phyloP scores from a whole-genome alignment of 1,284 basidiomycete genomes.

The Sphaerobolus stellatus region DNA sequence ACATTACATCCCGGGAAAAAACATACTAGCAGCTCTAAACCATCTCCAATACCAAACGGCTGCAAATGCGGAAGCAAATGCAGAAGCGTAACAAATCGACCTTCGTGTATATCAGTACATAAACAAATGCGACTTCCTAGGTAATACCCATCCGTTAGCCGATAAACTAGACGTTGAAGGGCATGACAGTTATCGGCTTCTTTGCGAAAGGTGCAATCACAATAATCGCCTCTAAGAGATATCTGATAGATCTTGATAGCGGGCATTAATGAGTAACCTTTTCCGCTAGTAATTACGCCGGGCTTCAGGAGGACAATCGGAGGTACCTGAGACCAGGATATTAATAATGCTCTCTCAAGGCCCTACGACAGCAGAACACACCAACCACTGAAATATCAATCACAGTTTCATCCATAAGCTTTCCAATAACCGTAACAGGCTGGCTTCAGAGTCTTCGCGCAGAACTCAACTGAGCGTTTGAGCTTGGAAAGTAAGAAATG shows the following conservation, averaged over 20 bases:
- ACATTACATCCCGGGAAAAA: slow-evolving; percentile 11
- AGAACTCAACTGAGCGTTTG: no score
- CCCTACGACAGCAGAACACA: no score
- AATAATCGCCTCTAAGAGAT: slow-evolving; percentile 89
- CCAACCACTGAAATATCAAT: slow-evolving; percentile 99
- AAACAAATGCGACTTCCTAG: background rate
- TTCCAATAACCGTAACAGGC: slow-evolving; percentile 88
- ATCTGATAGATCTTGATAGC: slow-evolving; percentile 83
- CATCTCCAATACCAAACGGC: slow-evolving; percentile 85
- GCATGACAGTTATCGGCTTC: slow-evolving; percentile 80
- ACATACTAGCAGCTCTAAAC: slow-evolving; percentile 77
- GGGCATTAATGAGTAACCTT: slow-evolving; percentile 84
- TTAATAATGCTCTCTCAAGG: background rate
- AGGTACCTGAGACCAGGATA: slow-evolving; percentile 66
- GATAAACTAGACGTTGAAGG: slow-evolving; percentile 87
- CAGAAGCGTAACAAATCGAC: slow-evolving; percentile 91
- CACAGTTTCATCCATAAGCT: slow-evolving; percentile 90
- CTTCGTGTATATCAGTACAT: slow-evolving; percentile 36
- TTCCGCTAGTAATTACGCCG: slow-evolving; percentile 88
- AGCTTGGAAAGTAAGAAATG: no score
- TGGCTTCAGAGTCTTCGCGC: slow-evolving; percentile 88
- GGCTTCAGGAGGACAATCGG: slow-evolving; percentile 89
- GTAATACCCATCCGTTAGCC: slow-evolving; percentile 74
- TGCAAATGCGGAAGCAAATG: slow-evolving; percentile 89
- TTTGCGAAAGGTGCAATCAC: slow-evolving; percentile 95